These are phyloP conservation scores for Chytriomyces sp. DNA, from an alignment of 192 early-diverging fungal species.

Conservation along the genomic window DNA sequence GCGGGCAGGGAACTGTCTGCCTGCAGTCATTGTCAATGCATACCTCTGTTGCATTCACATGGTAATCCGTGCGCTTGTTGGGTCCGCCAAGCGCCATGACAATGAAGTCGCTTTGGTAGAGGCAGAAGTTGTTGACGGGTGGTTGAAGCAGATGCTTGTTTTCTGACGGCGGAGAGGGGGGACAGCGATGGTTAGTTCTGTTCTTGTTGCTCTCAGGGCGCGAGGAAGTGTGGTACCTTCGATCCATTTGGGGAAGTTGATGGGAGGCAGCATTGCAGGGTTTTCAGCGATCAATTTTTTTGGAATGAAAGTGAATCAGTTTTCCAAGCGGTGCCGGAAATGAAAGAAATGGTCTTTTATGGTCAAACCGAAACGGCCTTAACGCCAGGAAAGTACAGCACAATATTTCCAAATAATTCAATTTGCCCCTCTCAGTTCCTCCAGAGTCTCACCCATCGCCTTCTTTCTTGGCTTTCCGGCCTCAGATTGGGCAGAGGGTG, in stretches of 20 bases:
- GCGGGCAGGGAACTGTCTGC: not conserved
- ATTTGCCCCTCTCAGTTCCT: slow-evolving; percentile 5
- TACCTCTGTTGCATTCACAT: slow-evolving; percentile 95
- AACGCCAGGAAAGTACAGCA: too few relatives aligned
- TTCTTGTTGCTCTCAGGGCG: not conserved
- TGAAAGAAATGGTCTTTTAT: too few relatives aligned
- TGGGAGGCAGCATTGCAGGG: slow-evolving; percentile 64
- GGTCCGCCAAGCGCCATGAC: slow-evolving; percentile 92
- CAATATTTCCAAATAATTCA: too few relatives aligned
- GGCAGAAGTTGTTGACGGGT: slow-evolving; percentile 92
- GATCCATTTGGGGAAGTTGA: slow-evolving; percentile 93
- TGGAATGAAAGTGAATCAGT: too few relatives aligned
- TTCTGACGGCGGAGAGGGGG: not conserved
- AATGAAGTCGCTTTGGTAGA: slow-evolving; percentile 85
- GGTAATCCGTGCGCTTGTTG: slow-evolving; percentile 95
- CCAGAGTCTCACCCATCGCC: slow-evolving; percentile 26
- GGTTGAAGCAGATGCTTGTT: slow-evolving; percentile 78
- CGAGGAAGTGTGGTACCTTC: slow-evolving; percentile 58
- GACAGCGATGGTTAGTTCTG: not conserved
- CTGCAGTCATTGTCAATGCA: not conserved
- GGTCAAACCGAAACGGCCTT: too few relatives aligned
- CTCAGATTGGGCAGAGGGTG: slow-evolving; percentile 18
- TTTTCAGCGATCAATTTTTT: too few relatives aligned
- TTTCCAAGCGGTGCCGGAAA: too few relatives aligned
- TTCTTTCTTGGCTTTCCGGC: slow-evolving; percentile 28